Evolutionary conservation across 495 filamentous ascomycete genomes (phyloP).

Genomic region (Extremus antarcticus): DNA sequence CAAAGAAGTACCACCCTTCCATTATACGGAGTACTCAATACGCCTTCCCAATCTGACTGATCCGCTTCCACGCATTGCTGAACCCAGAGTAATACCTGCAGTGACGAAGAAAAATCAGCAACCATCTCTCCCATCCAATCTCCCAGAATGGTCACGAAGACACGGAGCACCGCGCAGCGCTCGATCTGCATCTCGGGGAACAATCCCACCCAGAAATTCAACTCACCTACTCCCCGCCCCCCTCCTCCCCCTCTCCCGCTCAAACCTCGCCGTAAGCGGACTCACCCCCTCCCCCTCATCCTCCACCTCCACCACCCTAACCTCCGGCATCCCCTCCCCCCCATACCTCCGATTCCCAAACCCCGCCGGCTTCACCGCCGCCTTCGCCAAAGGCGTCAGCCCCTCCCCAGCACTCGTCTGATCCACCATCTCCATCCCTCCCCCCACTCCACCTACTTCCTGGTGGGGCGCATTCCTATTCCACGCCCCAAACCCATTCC

Average conservation of each 20-base stretch:
- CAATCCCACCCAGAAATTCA: too few species aligned
- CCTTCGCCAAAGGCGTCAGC: not conserved
- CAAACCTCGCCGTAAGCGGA: not conserved
- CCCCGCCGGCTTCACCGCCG: not conserved
- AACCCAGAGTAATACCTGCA: not conserved
- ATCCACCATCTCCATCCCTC: not conserved
- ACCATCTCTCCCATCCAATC: too few species aligned
- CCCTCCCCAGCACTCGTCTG: not conserved
- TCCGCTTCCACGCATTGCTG: not conserved
- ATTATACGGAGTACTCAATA: not conserved
- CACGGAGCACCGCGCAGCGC: too few species aligned
- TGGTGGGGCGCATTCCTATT: not conserved
- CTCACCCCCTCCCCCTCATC: not conserved
- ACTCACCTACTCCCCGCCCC: not conserved
- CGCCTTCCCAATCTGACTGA: constrained; percentile 1
- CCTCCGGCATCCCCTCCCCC: not conserved
- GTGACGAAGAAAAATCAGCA: too few species aligned
- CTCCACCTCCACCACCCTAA: not conserved
- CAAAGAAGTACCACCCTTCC: not conserved
- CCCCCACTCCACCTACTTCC: too few species aligned
- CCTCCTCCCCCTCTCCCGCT: not conserved
- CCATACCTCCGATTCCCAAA: not conserved
- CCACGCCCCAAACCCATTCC: not conserved
- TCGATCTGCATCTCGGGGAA: too few species aligned
- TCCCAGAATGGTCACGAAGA: too few species aligned